phyloP scores from a whole-genome alignment of 306 rosid genomes.

The Comarum palustre region DNA sequence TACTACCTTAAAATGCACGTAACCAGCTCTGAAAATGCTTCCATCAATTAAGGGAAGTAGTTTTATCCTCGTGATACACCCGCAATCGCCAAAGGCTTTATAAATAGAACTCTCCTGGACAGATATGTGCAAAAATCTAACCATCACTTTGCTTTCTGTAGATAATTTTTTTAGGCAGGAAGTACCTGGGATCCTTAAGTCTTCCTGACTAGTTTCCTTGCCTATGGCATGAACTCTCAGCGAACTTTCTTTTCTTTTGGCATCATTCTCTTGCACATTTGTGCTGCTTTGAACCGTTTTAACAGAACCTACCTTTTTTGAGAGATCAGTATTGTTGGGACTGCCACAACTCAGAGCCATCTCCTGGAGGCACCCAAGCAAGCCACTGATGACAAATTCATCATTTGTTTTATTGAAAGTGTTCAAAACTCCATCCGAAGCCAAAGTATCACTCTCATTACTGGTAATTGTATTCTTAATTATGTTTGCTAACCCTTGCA shows the following conservation, averaged over 20 bases:
- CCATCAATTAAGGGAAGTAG: conserved; percentile 18
- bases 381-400: neutral
- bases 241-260: neutral
- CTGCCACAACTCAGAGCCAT: neutral
- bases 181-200: neutral
- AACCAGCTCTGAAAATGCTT: conserved; percentile 21
- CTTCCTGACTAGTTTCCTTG: neutral
- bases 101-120: neutral
- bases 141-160: conserved; percentile 19
- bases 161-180: neutral
- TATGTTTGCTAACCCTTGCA: conserved; percentile 1
- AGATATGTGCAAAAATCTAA: conserved; percentile 13
- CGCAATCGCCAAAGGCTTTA: conserved; percentile 3
- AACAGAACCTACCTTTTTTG: neutral
- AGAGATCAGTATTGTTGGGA: neutral
- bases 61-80: neutral
- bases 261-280: neutral
- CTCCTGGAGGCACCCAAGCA: conserved; percentile 15
- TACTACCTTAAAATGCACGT: conserved; percentile 22
- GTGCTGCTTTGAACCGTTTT: neutral
- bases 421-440: neutral
- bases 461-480: conserved; percentile 4
- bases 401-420: conserved; percentile 3
- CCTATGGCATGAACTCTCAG: neutral
- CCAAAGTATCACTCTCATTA: neutral